phyloP scores from a whole-genome alignment of 176 grass and related monocot species.

The Aegilops longissima region DNA sequence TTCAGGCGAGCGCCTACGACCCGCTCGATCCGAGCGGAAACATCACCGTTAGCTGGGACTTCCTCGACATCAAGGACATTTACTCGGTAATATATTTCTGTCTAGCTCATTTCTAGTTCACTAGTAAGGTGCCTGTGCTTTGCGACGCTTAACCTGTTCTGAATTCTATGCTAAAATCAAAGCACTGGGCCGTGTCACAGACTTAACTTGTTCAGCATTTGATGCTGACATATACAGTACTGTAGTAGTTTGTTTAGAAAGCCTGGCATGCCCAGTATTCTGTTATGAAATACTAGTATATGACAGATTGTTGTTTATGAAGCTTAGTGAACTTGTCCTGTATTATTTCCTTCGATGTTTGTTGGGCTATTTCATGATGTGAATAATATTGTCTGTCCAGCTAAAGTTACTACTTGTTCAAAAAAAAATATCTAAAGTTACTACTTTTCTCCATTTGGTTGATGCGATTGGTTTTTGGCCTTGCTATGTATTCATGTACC shows the following conservation, averaged over 20 bases:
- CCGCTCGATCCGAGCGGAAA: not conserved
- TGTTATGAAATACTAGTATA: not conserved
- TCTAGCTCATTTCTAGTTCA: not conserved
- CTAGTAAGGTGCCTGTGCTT: not conserved
- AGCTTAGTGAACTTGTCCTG: not conserved
- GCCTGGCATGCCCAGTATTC: not conserved
- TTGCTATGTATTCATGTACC: not conserved
- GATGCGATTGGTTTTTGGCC: not conserved
- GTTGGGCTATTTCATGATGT: not conserved
- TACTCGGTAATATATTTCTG: not conserved
- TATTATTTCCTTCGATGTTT: not conserved
- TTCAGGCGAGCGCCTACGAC: not conserved
- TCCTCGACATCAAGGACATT: not conserved
- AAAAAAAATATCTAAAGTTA: not conserved
- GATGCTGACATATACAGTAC: not conserved
- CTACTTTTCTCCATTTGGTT: slow-evolving; percentile 6
- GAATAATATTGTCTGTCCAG: not conserved
- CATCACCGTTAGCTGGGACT: not conserved
- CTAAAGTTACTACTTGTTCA: not conserved
- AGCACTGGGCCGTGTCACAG: not conserved
- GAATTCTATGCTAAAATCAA: not conserved
- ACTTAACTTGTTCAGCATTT: not conserved
- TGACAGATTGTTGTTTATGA: not conserved
- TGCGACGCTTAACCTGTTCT: not conserved
- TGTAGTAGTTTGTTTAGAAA: not conserved